Evolutionary conservation across 768 basidiomycete genomes (phyloP).

Genomic region (Leccinellum luteum): DNA sequence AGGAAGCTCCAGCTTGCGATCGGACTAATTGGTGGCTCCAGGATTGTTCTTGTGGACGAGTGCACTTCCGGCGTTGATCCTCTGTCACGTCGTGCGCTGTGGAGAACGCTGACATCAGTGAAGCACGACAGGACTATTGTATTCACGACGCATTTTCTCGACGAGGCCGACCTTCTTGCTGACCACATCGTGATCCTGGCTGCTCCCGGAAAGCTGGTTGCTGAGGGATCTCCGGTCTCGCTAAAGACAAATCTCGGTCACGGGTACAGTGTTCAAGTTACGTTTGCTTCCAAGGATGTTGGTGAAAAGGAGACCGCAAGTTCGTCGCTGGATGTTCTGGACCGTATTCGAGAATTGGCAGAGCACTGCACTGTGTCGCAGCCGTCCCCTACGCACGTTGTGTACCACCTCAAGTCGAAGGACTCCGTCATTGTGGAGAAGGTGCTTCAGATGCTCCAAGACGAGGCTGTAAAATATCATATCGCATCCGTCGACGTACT

Average conservation of each 20-base stretch:
- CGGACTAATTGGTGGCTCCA: conserved; percentile 73
- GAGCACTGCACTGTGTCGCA: conserved; percentile 44
- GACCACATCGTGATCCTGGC: conserved; percentile 75
- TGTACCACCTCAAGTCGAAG: conserved; percentile 60
- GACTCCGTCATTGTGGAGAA: conserved; percentile 52
- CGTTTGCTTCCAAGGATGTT: conserved; percentile 40
- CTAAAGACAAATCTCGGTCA: conserved; percentile 69
- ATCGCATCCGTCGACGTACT: conserved; percentile 63
- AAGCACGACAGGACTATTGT: conserved; percentile 65
- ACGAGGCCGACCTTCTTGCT: conserved; percentile 76
- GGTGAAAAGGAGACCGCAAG: conserved; percentile 19
- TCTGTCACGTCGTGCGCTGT: conserved; percentile 71
- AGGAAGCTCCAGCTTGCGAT: conserved; percentile 81
- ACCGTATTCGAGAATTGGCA: conserved; percentile 42
- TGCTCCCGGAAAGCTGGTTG: conserved; percentile 72
- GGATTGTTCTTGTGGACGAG: conserved; percentile 62
- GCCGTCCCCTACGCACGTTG: conserved; percentile 42
- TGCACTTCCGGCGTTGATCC: conserved; percentile 84
- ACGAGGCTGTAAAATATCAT: conserved; percentile 34
- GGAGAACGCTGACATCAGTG: conserved; percentile 69
- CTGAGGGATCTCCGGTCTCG: conserved; percentile 70
- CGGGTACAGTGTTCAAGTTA: conserved; percentile 65
- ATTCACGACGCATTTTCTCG: conserved; percentile 80
- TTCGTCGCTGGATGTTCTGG: conserved; percentile 34
- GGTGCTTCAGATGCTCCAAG: conserved; percentile 55